phyloP scores from a whole-genome alignment of 495 filamentous ascomycete species.

The Aspergillus cavernicola region DNA sequence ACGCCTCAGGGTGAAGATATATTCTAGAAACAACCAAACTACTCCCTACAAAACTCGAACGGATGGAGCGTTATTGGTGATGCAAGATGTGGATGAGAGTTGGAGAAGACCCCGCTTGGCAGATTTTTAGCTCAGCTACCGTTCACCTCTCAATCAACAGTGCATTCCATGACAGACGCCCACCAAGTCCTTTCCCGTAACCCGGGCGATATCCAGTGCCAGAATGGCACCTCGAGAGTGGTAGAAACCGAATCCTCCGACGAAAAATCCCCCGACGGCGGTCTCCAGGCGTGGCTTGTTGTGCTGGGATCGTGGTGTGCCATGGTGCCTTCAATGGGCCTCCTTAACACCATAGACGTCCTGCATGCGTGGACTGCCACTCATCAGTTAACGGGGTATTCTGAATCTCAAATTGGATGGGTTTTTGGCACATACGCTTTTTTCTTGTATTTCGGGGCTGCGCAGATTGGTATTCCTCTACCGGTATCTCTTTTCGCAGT shows the following conservation, averaged over 20 bases:
- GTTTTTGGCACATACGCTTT: conserved; percentile 67
- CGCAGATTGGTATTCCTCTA: conserved; percentile 25
- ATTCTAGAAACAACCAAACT: too few species aligned
- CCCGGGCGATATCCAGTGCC: too few species aligned
- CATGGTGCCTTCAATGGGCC: conserved; percentile 59
- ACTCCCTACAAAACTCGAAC: too few species aligned
- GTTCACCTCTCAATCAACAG: too few species aligned
- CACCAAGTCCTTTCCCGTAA: too few species aligned
- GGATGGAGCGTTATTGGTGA: too few species aligned
- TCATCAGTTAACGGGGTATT: conserved; percentile 51
- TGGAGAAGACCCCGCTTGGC: too few species aligned
- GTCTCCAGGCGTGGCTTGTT: conserved; percentile 59
- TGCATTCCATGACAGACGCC: too few species aligned
- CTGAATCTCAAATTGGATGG: conserved; percentile 62
- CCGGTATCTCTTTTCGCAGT: not conserved
- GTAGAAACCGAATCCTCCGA: conserved; percentile 8
- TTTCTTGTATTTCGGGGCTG: conserved; percentile 49
- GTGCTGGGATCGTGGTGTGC: conserved; percentile 62
- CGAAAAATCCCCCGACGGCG: conserved; percentile 59
- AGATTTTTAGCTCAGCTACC: too few species aligned
- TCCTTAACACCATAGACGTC: conserved; percentile 66
- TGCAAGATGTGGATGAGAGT: too few species aligned
- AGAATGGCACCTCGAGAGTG: not conserved
- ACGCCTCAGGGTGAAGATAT: too few species aligned
- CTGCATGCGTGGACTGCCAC: conserved; percentile 55